Evolutionary conservation across 208 protist species (phyloP), one percentile per base, ranked within the genome.

Genomic region (Trypanosoma vivax): DNA sequence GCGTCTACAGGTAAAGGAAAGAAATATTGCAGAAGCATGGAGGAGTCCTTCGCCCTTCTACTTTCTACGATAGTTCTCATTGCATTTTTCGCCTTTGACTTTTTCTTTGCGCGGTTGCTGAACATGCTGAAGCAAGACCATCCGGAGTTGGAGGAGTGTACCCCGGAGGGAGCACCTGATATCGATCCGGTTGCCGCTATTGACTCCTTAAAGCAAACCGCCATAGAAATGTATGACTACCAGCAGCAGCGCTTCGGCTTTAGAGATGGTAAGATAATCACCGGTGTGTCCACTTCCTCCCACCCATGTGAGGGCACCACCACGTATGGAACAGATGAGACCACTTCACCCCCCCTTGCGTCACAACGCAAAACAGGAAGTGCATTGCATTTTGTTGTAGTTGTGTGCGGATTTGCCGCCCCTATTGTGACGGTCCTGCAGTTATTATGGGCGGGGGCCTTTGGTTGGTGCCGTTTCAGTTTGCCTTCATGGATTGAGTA

Each of bases 111-210:
- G 0, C 64, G 60, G 34, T 35, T 63, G 19, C 71, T 90, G 13
- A 73, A 69, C 46, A 23, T 53, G 19, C 67, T 73, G 35, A 87
- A 88, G 55, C 51, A 71, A 37, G 74, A 65, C 23, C 70, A 80
- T 64, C 73, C 76, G 6, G 73, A 85, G 60, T 50, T 90, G 16
- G 78, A 90, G 5, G 78, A 85, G 43, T 87, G 79, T 54, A 68
- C 76, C 7, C 83, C 83, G 3, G 40, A 51, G 37, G 62, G 72
- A 10, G 70, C 74, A 5, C 82, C 82, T 0, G 83, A 90, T 57
- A 49, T 86, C 40, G 82, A 90, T 58, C 70, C 82, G n/a, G 58
- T 63, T 14, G 64, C 64, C 30, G 73, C 79, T 25, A 45, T 85
- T 9, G 67, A 82, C 49, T 68, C 62, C 30, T 60, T 90, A 38